Percentiles rank a stretch among this genome's conserved stretches.
These are phyloP conservation scores for Rhodotorula sp. DNA, from an alignment of 1,284 basidiomycete species.

Conservation along the genomic window DNA sequence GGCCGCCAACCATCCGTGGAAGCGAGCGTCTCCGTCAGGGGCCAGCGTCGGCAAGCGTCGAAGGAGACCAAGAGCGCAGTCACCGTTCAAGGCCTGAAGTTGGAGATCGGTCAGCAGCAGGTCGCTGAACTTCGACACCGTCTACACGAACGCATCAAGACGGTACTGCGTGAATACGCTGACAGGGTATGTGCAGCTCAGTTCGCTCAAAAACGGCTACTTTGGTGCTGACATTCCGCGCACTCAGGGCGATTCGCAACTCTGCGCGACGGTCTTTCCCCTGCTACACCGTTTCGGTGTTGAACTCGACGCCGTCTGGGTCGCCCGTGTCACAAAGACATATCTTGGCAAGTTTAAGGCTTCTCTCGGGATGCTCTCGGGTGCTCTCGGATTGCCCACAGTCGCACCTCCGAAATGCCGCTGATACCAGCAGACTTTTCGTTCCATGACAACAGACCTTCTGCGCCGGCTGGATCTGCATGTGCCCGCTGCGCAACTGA, in stretches of 20 bases:
- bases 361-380: too few species aligned
- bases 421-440: background rate
- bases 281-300: conserved; percentile 17
- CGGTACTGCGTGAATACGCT: conserved; percentile 30
- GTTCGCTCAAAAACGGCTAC: background rate
- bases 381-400: too few species aligned
- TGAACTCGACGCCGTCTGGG: conserved; percentile 21
- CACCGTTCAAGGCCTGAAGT: conserved; percentile 9
- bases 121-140: conserved; percentile 10
- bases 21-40: background rate
- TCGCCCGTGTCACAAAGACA: conserved; percentile 33
- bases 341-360: conserved; percentile 30
- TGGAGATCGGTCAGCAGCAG: background rate
- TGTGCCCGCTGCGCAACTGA: conserved; percentile 29
- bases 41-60: background rate
- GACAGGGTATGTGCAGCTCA: conserved; percentile 20
- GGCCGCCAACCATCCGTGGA: background rate
- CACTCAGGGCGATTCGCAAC: conserved; percentile 37
- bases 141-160: conserved; percentile 20
- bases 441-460: conserved; percentile 12
- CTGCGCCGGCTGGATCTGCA: conserved; percentile 30
- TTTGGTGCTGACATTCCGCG: background rate
- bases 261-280: conserved; percentile 32
- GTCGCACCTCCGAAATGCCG: too few species aligned
- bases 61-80: background rate